Base-by-base conservation (phyloP, 2,329 filamentous ascomycete species). In the Exophiala lecanii-corni region DNA sequence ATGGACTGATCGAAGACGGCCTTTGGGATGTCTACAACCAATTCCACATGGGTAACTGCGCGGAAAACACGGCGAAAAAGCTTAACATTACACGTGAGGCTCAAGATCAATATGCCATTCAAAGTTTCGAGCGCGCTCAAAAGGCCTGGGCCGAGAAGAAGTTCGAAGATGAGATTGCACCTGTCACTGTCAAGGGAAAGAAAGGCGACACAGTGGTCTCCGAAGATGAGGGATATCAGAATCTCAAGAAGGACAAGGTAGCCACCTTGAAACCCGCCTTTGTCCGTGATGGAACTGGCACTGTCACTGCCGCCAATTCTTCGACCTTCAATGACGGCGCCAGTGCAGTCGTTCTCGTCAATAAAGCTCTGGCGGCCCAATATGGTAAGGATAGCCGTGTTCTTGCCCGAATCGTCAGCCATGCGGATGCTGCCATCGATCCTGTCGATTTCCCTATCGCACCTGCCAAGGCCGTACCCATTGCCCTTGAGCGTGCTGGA, bases 41-140 rank as follows among this genome's bases (percentile, higher is more conserved):
- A 62, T 85, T 96, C 59, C 92, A 97, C 68, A 98, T 98, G 92
- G 92, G 92, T 32, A 89, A 92, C 57, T 98, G 92, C 62, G 89
- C 89, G 12, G 92, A 98, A 71, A 87, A 84, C 55, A 96, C 91
- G 2, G 92, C 86, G 36, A 95, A 94, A 74, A 91, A 89, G 57
- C 78, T 87, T 65, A 71, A 76, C 1, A 78, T 98, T 51, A 82
- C 84, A 6, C 75, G 92, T 10, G 81, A 96, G 65, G 81, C 86
- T 62, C 92, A 98, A 69, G 92, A 98, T 59, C 76, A 84, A 52
- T 97, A 94, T 61, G 87, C 92, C 10, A 89, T 96, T 49, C 76
- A 80, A 63, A 92, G 85, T 3, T 98, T 96, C 67, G 78, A 88
- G 68, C 82, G 89, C 43, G 87, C 91, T 6, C 89, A 97, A 64